Conservation (phyloP, 805 yeast species). For the Yamadazyma akitaensis region DNA sequence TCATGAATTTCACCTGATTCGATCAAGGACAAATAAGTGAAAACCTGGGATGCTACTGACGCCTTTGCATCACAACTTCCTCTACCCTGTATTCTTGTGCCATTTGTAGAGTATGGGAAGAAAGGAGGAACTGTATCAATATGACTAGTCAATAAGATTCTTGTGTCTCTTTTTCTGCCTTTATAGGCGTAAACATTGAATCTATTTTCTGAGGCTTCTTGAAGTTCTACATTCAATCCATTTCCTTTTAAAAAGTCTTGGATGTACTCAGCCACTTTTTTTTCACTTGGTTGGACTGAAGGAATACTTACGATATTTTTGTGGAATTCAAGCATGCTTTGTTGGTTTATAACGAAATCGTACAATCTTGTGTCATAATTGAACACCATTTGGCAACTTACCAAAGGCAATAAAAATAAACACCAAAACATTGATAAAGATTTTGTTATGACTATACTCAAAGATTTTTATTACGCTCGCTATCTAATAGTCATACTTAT, state of each 20-base stretch:
- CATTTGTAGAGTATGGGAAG: constrained; percentile 47
- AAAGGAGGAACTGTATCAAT: constrained; percentile 74
- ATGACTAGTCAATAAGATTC: constrained; percentile 57
- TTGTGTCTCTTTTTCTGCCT: constrained; percentile 44
- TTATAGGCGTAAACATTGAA: constrained; percentile 56
- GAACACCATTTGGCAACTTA: constrained; percentile 5
- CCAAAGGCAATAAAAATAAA: constrained; percentile 1
- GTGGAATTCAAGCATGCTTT: constrained; percentile 23
- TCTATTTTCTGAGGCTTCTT: constrained; percentile 32
- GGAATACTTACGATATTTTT: constrained; percentile 22
- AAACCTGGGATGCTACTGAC: constrained; percentile 60
- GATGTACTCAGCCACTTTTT: constrained; percentile 37
- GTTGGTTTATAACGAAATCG: constrained; percentile 4
- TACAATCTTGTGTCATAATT: background rate
- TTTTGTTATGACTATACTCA: background rate
- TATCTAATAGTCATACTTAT: background rate
- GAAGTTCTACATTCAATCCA: constrained; percentile 54
- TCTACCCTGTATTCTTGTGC: constrained; percentile 56
- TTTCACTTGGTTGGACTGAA: constrained; percentile 25
- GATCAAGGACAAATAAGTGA: constrained; percentile 49
- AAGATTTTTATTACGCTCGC: background rate
- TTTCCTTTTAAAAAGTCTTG: constrained; percentile 31
- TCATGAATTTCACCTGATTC: constrained; percentile 34
- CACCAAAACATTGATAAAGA: background rate
- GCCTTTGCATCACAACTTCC: constrained; percentile 74